A percentile compares a stretch with the other conserved stretches of the same genome.
Evolutionary conservation across 352 stramenopile species (phyloP).

Genomic region (Saprolegnia diclina): DNA sequence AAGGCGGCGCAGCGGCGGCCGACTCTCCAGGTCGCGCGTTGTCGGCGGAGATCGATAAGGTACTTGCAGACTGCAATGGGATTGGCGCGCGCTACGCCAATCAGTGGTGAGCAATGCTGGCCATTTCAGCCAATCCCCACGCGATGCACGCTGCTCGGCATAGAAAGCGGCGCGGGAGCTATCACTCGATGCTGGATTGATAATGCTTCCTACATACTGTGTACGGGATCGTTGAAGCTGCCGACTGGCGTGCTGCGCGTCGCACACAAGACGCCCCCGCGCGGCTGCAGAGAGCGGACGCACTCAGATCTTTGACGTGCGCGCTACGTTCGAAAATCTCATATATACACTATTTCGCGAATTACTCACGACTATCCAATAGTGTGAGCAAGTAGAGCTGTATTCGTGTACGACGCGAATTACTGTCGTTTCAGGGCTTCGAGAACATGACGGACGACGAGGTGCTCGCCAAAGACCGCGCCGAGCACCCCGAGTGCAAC

Average conservation of each 20-base stretch:
- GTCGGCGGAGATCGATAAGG: background rate
- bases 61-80: background rate
- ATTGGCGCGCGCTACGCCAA: too few relatives aligned
- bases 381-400: background rate
- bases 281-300: background rate
- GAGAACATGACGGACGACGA: slow-evolving; percentile 17
- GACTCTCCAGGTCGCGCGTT: background rate
- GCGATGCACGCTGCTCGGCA: too few relatives aligned
- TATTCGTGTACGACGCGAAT: too few relatives aligned
- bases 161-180: too few relatives aligned
- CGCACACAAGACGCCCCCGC: background rate
- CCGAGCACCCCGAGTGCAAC: slow-evolving; percentile 44
- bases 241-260: background rate
- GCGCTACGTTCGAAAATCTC: background rate
- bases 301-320: background rate
- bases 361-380: background rate
- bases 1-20: background rate
- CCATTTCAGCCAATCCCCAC: too few relatives aligned
- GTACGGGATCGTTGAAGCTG: background rate
- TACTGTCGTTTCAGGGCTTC: background rate
- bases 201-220: too few relatives aligned
- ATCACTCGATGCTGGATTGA: too few relatives aligned
- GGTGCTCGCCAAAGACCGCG: slow-evolving; percentile 19
- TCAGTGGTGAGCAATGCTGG: too few relatives aligned
- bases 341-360: background rate